Evolutionary conservation across 192 early-diverging fungal genomes (phyloP), one percentile per base, ranked within the genome.

Genomic region (Diversispora epigaea): DNA sequence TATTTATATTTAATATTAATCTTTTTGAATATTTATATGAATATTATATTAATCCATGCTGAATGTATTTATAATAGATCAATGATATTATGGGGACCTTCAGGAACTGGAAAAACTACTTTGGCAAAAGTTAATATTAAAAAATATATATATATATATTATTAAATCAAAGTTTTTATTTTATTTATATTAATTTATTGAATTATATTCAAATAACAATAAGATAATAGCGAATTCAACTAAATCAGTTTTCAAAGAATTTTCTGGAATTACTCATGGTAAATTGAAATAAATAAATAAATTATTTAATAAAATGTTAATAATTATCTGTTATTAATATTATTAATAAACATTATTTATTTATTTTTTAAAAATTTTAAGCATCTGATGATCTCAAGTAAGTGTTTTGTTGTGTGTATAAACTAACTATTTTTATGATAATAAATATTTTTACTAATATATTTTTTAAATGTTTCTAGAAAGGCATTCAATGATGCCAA

Each of bases 21-120:
- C 25, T 32, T 32, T 32, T 32, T 32, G 25, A 32, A 32, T 32
- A 2, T 32, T n/a, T n/a, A n/a, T n/a, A n/a, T n/a, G n/a, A n/a
- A n/a, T n/a, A n/a, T n/a, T n/a, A n/a, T 0, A 32, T 32, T 32
- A 32, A 32, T 32, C 25, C 25, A 49, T 17, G n/a, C 10, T 60
- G n/a, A 54, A 4, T 3, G 66, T 45, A 7, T 54, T 10, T 71
- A 6, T 21, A 22, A 14, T 32, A 81, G 80, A 60, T 92, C 91
- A 2, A 87, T 95, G 80, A 86, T 96, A 7, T 83, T 96, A n/a
- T 96, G 91, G 91, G 81, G 78, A 3, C 78, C 78, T 10, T 77
- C 78, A 45, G 81, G 81, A 43, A 71, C 73, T 12, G 81, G 81
- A 21, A 82, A 82, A 41, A 82, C 81, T 1, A 82, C 81, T 9